Evolutionary conservation across 148 eudicot genomes (phyloP).

Genomic region (Fallopia convolvulus): DNA sequence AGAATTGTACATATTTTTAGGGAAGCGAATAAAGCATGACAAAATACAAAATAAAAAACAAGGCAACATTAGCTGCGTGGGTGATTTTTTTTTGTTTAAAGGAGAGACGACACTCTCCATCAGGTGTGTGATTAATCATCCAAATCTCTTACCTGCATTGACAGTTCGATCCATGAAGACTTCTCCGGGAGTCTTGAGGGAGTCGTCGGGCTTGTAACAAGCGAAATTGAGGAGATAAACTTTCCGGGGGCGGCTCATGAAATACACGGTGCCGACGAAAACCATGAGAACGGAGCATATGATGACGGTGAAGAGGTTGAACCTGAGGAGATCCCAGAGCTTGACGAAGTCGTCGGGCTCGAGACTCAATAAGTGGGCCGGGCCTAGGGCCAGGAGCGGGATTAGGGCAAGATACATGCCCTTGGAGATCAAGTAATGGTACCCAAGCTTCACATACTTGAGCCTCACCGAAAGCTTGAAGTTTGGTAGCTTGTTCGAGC

Average conservation of each 20-base stretch:
- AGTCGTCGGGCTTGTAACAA: constrained; percentile 29
- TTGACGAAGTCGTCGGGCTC: constrained; percentile 18
- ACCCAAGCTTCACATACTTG: constrained; percentile 41
- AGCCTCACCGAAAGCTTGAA: constrained; percentile 24
- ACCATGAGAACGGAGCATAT: constrained; percentile 18
- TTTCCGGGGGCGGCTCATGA: constrained; percentile 35
- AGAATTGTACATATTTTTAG: background rate
- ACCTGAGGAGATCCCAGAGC: constrained; percentile 20
- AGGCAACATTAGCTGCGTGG: background rate
- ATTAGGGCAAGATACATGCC: constrained; percentile 24
- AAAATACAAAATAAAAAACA: background rate
- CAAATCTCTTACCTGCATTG: constrained; percentile 7
- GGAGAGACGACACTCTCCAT: too few species aligned
- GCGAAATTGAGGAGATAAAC: constrained; percentile 31
- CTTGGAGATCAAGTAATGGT: constrained; percentile 35
- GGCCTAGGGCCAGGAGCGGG: constrained; percentile 17
- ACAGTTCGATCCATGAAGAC: constrained; percentile 27
- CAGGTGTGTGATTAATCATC: background rate
- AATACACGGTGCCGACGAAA: constrained; percentile 29
- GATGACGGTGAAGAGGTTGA: constrained; percentile 19
- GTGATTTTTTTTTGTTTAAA: too few species aligned
- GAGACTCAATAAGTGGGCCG: constrained; percentile 18
- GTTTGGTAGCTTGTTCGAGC: constrained; percentile 16
- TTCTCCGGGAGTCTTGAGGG: constrained; percentile 21
- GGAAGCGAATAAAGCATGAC: background rate